Base-by-base conservation (phyloP, 225 moss, liverwort and hornwort genomes). In the Sphagnum tenellum region DNA sequence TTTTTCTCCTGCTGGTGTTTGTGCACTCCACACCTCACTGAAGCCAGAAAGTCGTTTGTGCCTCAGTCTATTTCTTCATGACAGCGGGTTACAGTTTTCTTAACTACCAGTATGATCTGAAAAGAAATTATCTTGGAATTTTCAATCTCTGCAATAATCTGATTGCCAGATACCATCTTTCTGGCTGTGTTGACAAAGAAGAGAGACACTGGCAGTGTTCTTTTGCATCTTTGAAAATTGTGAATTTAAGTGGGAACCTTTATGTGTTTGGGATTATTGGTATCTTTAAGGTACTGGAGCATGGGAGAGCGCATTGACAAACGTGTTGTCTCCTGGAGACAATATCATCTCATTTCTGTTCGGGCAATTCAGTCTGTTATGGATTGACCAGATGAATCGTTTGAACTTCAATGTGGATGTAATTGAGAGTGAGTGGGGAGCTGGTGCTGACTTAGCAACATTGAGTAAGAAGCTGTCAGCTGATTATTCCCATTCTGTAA, bases 271-370 rank as follows among this genome's bases (percentile, higher is more conserved):
- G 29, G 29, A 29, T 29, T 5, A 44, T 9, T 12, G 8, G 48
- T 9, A 48, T 14, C 3, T 44, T 7, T 46, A 56, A 94, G 94
- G 94, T 9, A 89, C 89, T 12, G 95, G 95, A 72, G 88, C 92
- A 5, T 96, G 95, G 95, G 95, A 96, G 72, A 89, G 95, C 65
- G 89, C 95, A 9, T 56, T 96, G 68, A 88, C 86, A 7, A 96
- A 96, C 65, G 92, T 89, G 0, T 72, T 96, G 56, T 92, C 95
- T 0, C 86, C 89, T 0, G 86, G 88, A 0, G 89, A 96, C 75
- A 92, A 78, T 53, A 78, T 96, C 48, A 68, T 96, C 9, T 79
- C 86, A 2, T 88, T 86, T 9, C 57, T 64, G 8, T 69, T 92
- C 14, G 95, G 95, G 3, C 95, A 96, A 55, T 96, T 96, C 71